Evolutionary conservation across 805 yeast species (phyloP), one percentile per base, ranked within the genome.

Genomic region (Hanseniaspora occidentalis): DNA sequence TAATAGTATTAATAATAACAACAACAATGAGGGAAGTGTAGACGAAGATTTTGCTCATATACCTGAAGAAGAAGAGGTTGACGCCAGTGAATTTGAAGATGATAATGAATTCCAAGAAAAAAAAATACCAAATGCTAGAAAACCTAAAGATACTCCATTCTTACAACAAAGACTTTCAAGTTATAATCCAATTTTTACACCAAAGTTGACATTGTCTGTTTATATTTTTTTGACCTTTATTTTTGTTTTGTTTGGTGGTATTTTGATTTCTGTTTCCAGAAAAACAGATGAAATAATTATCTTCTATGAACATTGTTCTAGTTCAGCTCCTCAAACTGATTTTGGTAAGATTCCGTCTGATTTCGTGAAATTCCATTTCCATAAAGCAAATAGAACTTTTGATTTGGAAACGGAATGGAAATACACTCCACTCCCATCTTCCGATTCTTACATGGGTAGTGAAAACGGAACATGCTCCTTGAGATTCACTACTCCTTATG

Each of bases 221-320:
- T 74, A 88, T 49, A 63, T 86, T 35, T 44, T 75, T 11, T 65
- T 88, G 35, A 85, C 94, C 1, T 68, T 80, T n/a, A 69, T 92
- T 11, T 82, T 86, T 56, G 84, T 89, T 10, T 94, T 95, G 13
- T 72, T 92, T 41, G 98, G 98, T 18, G 85, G 86, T 17, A 88
- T 81, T 35, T 73, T 92, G 48, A 58, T 86, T 20, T 72, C 74
- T 44, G 79, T 89, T 11, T 70, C 86, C 3, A 67, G 75, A 52
- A 69, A 71, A 46, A 85, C 86, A 6, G 81, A 88, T 56, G 78
- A 79, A 45, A 40, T 92, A 25, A 68, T 70, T 31, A 67, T 92
- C 25, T 81, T 85, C 51, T 89, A 89, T 55, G 73, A 86, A 35
- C 66, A 74, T 38, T 89, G 98, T 65, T 69, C 64, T 25, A 54